Evolutionary conservation across 352 stramenopile genomes (phyloP).

Genomic region (Phytopythium delawarense): DNA sequence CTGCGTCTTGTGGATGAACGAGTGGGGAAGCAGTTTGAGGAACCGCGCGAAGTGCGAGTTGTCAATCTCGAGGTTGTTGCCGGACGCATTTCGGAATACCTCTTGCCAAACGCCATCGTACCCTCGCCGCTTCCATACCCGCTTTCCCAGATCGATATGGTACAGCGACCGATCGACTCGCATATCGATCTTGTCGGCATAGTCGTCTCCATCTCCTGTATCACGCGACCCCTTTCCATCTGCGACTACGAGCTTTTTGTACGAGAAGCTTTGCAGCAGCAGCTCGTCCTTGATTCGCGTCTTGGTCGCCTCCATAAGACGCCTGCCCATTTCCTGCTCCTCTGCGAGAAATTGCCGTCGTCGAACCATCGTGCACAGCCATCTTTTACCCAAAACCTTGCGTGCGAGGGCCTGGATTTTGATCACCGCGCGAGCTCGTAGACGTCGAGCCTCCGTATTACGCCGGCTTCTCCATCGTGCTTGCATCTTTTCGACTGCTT

Average conservation of each 20-base stretch:
- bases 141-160: constrained; percentile 25
- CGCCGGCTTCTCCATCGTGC: constrained; percentile 33
- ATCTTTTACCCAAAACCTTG: constrained; percentile 31
- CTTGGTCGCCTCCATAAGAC: constrained; percentile 39
- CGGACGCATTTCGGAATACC: constrained; percentile 45
- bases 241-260: constrained; percentile 21
- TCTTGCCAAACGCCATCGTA: constrained; percentile 72
- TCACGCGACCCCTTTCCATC: constrained; percentile 9
- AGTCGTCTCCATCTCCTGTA: not conserved
- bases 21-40: constrained; percentile 50
- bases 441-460: constrained; percentile 18
- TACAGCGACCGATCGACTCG: constrained; percentile 41
- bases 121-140: constrained; percentile 42
- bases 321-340: constrained; percentile 44
- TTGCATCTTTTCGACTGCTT: constrained; percentile 51
- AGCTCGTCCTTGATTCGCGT: constrained; percentile 50
- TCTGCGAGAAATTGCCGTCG: constrained; percentile 51
- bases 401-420: constrained; percentile 41
- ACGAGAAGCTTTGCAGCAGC: constrained; percentile 60
- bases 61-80: constrained; percentile 49
- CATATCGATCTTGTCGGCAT: constrained; percentile 10
- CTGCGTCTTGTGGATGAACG: constrained; percentile 52
- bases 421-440: constrained; percentile 17
- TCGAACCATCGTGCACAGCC: constrained; percentile 30
- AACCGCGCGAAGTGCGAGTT: constrained; percentile 63